Percentiles rank a stretch among this genome's conserved stretches.
Conservation (phyloP, 495 filamentous ascomycete species). For the Xylaria sp. region DNA sequence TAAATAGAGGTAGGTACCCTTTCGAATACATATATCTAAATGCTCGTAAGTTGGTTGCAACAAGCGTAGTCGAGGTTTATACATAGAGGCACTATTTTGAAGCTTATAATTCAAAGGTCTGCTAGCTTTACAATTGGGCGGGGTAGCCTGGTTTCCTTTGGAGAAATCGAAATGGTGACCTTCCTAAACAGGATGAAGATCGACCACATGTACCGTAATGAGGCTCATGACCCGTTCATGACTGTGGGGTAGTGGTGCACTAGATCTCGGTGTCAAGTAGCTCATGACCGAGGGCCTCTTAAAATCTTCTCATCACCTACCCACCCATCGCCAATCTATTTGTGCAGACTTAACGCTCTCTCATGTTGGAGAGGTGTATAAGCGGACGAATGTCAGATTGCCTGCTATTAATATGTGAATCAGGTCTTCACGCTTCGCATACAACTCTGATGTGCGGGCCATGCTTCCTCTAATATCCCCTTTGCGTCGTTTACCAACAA, state of each 20-base stretch:
- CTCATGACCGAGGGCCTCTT: neutral
- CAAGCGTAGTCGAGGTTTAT: neutral
- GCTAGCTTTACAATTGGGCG: neutral
- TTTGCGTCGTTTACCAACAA: neutral
- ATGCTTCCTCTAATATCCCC: neutral
- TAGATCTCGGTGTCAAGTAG: slow-evolving; percentile 5
- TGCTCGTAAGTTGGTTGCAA: neutral
- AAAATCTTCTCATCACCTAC: neutral
- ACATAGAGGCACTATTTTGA: too few relatives aligned
- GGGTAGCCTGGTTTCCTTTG: neutral
- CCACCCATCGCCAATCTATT: neutral
- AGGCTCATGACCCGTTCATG: slow-evolving; percentile 21
- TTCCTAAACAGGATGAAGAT: slow-evolving; percentile 18
- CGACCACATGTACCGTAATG: slow-evolving; percentile 5
- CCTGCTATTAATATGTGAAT: neutral
- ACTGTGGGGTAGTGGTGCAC: slow-evolving; percentile 16
- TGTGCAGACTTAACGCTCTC: neutral
- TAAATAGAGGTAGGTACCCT: too few relatives aligned
- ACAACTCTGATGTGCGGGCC: neutral
- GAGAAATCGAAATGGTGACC: neutral
- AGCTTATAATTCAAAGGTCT: neutral
- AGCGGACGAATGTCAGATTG: neutral
- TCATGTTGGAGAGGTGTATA: neutral
- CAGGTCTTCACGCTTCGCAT: neutral
- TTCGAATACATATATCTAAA: too few relatives aligned